A percentile compares a stretch with the other conserved stretches of the same genome.
phyloP scores from a whole-genome alignment of 257 asterid species.

The Prunella vulgaris region DNA sequence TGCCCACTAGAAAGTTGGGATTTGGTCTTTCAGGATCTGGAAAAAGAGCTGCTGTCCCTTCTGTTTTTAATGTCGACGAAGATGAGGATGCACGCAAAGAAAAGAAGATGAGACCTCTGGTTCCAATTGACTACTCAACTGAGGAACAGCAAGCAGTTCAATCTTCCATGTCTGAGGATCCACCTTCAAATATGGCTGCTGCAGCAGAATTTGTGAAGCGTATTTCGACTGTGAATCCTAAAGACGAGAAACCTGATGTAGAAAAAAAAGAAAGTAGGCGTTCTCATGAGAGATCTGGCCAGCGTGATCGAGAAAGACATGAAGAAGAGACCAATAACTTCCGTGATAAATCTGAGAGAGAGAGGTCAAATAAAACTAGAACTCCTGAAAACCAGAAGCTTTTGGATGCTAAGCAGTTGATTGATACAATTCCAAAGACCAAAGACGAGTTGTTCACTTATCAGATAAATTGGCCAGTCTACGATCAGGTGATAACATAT shows the following conservation, averaged over 20 bases:
- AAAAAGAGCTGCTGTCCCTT: conserved; percentile 85
- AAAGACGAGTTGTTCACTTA: conserved; percentile 90
- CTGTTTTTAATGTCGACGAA: conserved; percentile 84
- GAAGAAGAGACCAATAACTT: conserved; percentile 44
- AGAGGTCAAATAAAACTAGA: conserved; percentile 50
- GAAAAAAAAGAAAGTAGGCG: conserved; percentile 74
- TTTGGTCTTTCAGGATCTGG: conserved; percentile 90
- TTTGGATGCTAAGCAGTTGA: conserved; percentile 91
- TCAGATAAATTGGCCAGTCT: conserved; percentile 78
- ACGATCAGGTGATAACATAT: conserved; percentile 65
- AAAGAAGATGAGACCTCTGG: conserved; percentile 97
- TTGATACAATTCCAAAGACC: conserved; percentile 95
- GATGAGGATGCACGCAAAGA: conserved; percentile 93
- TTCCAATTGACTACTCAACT: conserved; percentile 92
- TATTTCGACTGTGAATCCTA: conserved; percentile 48
- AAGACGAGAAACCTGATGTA: conserved; percentile 60
- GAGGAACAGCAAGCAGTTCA: conserved; percentile 69
- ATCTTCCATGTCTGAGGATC: conserved; percentile 48
- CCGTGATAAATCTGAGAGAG: conserved; percentile 54
- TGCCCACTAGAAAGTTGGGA: conserved; percentile 73
- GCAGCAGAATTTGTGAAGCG: conserved; percentile 76
- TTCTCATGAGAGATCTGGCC: conserved; percentile 68
- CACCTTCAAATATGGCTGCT: conserved; percentile 45
- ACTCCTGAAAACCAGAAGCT: conserved; percentile 76
- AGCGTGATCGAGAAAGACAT: conserved; percentile 67